These are phyloP conservation scores for Talaromyces wortmannii DNA, from an alignment of 495 filamentous ascomycete genomes.

Conservation along the genomic window DNA sequence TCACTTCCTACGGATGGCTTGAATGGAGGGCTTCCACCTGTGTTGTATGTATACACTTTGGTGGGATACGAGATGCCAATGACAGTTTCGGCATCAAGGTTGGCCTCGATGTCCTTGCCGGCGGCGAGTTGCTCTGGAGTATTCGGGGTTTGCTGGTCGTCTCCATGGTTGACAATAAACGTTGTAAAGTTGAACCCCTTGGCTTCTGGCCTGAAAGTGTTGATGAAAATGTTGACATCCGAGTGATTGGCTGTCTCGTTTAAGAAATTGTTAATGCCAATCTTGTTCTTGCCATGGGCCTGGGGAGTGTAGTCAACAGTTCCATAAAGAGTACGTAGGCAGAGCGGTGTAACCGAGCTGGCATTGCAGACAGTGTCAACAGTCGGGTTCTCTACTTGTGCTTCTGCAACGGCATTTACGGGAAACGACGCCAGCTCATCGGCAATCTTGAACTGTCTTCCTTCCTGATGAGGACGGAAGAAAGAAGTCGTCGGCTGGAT, in stretches of 20 bases:
- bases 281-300: slow-evolving; percentile 30
- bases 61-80: slow-evolving; percentile 21
- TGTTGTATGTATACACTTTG: slow-evolving; percentile 18
- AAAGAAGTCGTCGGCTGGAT: slow-evolving; percentile 68
- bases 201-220: slow-evolving; percentile 41
- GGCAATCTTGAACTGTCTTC: slow-evolving; percentile 10
- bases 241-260: slow-evolving; percentile 41
- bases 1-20: neutral
- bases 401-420: slow-evolving; percentile 7
- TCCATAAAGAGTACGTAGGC: slow-evolving; percentile 47
- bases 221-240: slow-evolving; percentile 40
- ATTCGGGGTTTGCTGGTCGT: slow-evolving; percentile 26
- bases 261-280: slow-evolving; percentile 45
- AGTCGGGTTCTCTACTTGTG: slow-evolving; percentile 4
- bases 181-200: slow-evolving; percentile 35
- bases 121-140: slow-evolving; percentile 16
- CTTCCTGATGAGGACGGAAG: slow-evolving; percentile 18
- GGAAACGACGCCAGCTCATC: slow-evolving; percentile 17
- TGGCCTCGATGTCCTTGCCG: slow-evolving; percentile 28
- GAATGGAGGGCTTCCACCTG: slow-evolving; percentile 26
- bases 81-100: slow-evolving; percentile 37
- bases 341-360: slow-evolving; percentile 43
- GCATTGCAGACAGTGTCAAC: slow-evolving; percentile 40
- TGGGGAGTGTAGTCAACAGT: slow-evolving; percentile 42
- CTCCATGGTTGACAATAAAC: slow-evolving; percentile 30